Evolutionary conservation across 208 protist species (phyloP).

Genomic region (Crithidia acanthocephali): DNA sequence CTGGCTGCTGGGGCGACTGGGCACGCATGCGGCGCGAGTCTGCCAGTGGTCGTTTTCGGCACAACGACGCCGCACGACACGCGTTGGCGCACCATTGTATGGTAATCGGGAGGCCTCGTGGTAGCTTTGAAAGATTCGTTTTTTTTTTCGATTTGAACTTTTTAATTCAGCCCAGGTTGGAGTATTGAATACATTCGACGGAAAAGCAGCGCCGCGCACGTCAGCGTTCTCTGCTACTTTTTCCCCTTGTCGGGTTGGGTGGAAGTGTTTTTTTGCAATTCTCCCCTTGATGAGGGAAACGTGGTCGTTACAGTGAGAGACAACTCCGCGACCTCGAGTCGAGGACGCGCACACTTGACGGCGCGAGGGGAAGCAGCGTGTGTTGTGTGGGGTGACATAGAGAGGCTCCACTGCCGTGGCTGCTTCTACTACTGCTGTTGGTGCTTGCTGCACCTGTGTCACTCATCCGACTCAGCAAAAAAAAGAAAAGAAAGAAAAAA

Average conservation of each 20-base stretch:
- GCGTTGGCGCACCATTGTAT: too few species aligned
- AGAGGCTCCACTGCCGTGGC: not conserved
- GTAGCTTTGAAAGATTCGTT: too few species aligned
- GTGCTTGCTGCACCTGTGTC: not conserved
- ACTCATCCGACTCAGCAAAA: too few species aligned
- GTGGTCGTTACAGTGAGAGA: not conserved
- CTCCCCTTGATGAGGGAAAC: too few species aligned
- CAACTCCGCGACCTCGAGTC: not conserved
- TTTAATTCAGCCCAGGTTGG: constrained; percentile 14
- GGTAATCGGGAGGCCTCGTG: too few species aligned
- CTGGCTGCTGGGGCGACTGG: too few species aligned
- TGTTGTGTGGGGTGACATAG: not conserved
- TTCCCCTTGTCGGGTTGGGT: not conserved
- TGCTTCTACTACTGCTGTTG: not conserved
- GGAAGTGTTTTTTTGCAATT: too few species aligned
- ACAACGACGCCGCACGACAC: too few species aligned
- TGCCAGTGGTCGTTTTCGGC: too few species aligned
- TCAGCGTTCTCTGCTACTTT: not conserved
- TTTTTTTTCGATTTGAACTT: too few species aligned
- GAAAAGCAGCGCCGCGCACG: not conserved
- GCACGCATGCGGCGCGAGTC: too few species aligned
- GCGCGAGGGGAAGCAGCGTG: not conserved
- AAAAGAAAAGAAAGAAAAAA: not conserved
- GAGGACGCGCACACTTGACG: not conserved
- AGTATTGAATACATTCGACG: not conserved